Conservation (phyloP, 768 basidiomycete genomes). For the Rhizopogon roseolus region DNA sequence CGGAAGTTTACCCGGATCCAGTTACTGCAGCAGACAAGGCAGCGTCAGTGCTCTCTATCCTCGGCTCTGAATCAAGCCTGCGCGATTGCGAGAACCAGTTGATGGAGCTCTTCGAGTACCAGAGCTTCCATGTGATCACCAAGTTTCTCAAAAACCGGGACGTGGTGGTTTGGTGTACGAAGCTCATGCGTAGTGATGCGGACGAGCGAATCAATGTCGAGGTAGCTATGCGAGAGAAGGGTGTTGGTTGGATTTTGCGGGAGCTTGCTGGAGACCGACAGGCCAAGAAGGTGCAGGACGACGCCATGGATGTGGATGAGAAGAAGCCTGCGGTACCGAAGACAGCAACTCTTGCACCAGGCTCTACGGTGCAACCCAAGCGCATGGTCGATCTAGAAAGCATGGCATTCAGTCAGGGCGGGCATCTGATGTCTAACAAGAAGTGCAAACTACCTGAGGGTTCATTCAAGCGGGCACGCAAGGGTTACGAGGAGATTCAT, state of each 20-base stretch:
- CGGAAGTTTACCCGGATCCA: constrained; percentile 89
- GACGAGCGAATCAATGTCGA: constrained; percentile 91
- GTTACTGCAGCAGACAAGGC: constrained; percentile 94
- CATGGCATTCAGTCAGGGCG: constrained; percentile 96
- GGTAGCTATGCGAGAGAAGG: constrained; percentile 97
- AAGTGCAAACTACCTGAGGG: constrained; percentile 97
- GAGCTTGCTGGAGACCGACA: constrained; percentile 83
- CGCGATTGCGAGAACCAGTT: constrained; percentile 95
- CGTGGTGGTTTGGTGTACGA: constrained; percentile 96
- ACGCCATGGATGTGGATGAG: constrained; percentile 80
- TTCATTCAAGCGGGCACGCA: constrained; percentile 93
- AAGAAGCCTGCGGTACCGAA: constrained; percentile 55
- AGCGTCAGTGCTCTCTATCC: constrained; percentile 73
- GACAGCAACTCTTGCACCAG: constrained; percentile 83
- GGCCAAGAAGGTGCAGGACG: constrained; percentile 41
- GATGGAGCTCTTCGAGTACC: constrained; percentile 95
- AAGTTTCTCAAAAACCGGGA: constrained; percentile 95
- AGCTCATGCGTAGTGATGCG: constrained; percentile 83
- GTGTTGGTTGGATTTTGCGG: constrained; percentile 91
- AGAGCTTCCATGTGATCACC: constrained; percentile 84
- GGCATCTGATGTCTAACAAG: constrained; percentile 97
- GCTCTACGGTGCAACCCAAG: constrained; percentile 83
- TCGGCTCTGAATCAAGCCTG: constrained; percentile 80
- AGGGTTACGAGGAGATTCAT: constrained; percentile 97
- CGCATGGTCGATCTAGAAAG: constrained; percentile 83